Conservation (phyloP, 768 basidiomycete genomes). For the Mycena olivaceomarginata region DNA sequence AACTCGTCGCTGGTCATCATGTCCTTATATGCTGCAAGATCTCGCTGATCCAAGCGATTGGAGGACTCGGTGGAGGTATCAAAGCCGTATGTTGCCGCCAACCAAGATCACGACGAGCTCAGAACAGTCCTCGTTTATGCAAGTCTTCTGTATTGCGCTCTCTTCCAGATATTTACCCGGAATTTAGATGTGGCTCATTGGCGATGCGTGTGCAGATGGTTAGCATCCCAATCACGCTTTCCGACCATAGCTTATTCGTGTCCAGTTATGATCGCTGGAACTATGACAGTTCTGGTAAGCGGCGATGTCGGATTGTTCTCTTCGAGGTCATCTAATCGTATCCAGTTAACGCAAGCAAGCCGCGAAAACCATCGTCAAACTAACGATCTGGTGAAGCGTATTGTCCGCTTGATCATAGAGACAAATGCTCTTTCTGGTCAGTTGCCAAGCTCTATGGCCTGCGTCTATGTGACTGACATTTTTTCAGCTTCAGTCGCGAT, state of each 20-base stretch:
- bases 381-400: slow-evolving; percentile 41
- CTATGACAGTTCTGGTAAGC: slow-evolving; percentile 36
- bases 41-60: slow-evolving; percentile 34
- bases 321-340: neutral
- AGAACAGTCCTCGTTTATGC: slow-evolving; percentile 40
- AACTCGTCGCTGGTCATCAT: neutral
- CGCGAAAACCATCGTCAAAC: slow-evolving; percentile 21
- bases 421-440: slow-evolving; percentile 40
- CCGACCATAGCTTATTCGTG: neutral
- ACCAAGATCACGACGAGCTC: slow-evolving; percentile 33
- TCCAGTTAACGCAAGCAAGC: slow-evolving; percentile 37
- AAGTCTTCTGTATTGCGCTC: neutral
- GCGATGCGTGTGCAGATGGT: slow-evolving; percentile 38
- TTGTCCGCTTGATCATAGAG: slow-evolving; percentile 38
- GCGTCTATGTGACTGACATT: neutral
- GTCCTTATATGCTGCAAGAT: slow-evolving; percentile 4
- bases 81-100: slow-evolving; percentile 38
- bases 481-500: slow-evolving; percentile 31
- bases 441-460: neutral
- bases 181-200: slow-evolving; percentile 41
- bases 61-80: slow-evolving; percentile 38
- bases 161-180: neutral
- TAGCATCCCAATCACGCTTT: neutral
- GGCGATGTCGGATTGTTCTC: neutral
- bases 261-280: slow-evolving; percentile 32